Percentiles rank a stretch among this genome's conserved stretches.
Conservation (phyloP, 2,329 filamentous ascomycete species). For the Tothia fuscella region DNA sequence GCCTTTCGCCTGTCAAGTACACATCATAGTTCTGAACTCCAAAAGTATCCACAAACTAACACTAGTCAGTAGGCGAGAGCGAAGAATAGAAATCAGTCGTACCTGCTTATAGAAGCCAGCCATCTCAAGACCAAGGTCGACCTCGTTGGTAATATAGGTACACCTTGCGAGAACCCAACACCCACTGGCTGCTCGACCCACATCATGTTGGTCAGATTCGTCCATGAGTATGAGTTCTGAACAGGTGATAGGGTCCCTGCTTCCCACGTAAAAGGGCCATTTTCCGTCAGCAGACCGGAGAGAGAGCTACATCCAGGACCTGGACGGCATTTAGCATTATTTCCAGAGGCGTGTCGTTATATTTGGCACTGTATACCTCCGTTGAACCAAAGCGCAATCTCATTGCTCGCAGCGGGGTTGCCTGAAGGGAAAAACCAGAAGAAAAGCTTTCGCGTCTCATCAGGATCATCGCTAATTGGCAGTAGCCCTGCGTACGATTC, state of each 20-base stretch:
- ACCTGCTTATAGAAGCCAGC: slow-evolving; percentile 40
- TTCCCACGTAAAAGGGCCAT: slow-evolving; percentile 49
- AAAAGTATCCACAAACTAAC: slow-evolving; percentile 45
- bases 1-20: slow-evolving; percentile 44
- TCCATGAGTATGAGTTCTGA: slow-evolving; percentile 61
- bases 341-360: too few relatives aligned
- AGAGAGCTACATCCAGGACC: slow-evolving; percentile 40
- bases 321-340: too few relatives aligned
- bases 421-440: slow-evolving; percentile 54
- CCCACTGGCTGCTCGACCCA: slow-evolving; percentile 40
- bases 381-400: slow-evolving; percentile 45
- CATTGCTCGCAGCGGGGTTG: slow-evolving; percentile 38
- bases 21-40: slow-evolving; percentile 41
- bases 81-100: too few relatives aligned
- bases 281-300: slow-evolving; percentile 62
- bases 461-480: slow-evolving; percentile 39
- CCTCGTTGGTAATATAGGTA: slow-evolving; percentile 35
- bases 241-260: slow-evolving; percentile 55
- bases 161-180: slow-evolving; percentile 30
- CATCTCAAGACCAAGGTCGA: slow-evolving; percentile 35
- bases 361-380: too few relatives aligned
- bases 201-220: slow-evolving; percentile 28
- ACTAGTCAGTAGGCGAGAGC: too few relatives aligned
- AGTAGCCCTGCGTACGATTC: slow-evolving; percentile 54
- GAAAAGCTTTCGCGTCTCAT: slow-evolving; percentile 44